Percentiles rank a stretch among this genome's conserved stretches.
phyloP scores from a whole-genome alignment of 495 filamentous ascomycete species.

The Cladorrhinum samala region DNA sequence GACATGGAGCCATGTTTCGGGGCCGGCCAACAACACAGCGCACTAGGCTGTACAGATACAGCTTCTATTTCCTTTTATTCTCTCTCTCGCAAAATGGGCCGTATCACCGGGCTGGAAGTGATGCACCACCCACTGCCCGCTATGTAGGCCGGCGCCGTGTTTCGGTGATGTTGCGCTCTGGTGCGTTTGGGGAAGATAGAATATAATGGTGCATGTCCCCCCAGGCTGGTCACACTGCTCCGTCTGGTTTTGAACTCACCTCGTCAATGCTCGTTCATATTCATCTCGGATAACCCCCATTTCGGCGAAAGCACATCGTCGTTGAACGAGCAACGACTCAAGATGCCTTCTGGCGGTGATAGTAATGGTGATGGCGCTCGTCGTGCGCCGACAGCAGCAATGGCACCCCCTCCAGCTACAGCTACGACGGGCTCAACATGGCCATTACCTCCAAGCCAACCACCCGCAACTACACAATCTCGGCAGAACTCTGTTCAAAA shows the following conservation, averaged over 20 bases:
- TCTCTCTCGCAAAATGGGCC: neutral
- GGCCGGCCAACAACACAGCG: conserved; percentile 9
- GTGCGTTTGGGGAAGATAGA: neutral
- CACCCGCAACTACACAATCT: neutral
- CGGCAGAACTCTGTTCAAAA: neutral
- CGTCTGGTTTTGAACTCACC: neutral
- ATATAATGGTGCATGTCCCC: conserved; percentile 1
- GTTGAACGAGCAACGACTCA: neutral
- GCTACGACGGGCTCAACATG: neutral
- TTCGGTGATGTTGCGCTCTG: neutral
- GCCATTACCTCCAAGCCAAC: neutral
- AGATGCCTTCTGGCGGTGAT: neutral
- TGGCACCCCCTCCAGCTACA: neutral
- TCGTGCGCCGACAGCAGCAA: neutral
- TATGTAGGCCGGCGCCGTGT: neutral
- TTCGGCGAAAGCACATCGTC: too few relatives aligned
- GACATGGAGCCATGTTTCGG: conserved; percentile 5
- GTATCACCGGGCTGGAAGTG: neutral
- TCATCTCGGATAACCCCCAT: neutral
- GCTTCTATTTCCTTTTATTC: neutral
- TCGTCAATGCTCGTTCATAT: neutral
- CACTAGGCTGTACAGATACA: neutral
- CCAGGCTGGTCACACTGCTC: neutral
- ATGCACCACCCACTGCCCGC: neutral
- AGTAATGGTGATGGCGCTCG: neutral